A percentile compares a stretch with the other conserved stretches of the same genome.
Conservation (phyloP, 2,329 filamentous ascomycete genomes). For the Arthrobotrys pseudoclavata region DNA sequence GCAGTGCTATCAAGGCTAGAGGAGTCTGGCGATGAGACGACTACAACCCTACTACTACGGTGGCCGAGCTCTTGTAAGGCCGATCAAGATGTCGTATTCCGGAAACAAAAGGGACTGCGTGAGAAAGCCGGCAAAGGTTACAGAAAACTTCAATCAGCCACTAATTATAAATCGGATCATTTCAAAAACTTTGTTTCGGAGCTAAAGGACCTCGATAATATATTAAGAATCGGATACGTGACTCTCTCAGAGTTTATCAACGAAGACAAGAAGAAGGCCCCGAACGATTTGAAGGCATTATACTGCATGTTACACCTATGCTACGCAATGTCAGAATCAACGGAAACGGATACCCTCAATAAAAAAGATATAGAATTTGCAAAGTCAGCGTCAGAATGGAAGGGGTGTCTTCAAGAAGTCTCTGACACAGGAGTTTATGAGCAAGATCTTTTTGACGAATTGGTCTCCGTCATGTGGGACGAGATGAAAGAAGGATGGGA, state of each 20-base stretch:
- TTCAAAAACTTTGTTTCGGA: neutral
- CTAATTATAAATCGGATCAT: neutral
- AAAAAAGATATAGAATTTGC: neutral
- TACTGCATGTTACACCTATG: constrained; percentile 25
- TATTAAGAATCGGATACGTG: neutral
- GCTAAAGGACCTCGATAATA: neutral
- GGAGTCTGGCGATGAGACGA: no score
- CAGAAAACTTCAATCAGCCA: neutral
- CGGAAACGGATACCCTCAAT: no score
- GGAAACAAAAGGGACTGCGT: neutral
- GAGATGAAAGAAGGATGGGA: constrained; percentile 3
- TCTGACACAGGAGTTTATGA: constrained; percentile 1
- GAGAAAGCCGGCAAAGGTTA: neutral
- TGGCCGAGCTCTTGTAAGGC: neutral
- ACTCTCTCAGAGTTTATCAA: neutral
- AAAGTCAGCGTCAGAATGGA: constrained; percentile 16
- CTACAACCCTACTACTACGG: no score
- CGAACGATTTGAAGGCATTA: neutral
- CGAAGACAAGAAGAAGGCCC: neutral
- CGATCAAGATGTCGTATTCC: neutral
- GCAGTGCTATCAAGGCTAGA: no score
- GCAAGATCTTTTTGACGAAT: constrained; percentile 18
- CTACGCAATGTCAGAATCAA: constrained; percentile 20
- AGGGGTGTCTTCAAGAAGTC: constrained; percentile 7
- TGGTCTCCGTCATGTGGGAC: constrained; percentile 15